Percentiles rank a stretch among this genome's conserved stretches.
Conservation (phyloP, 140 eudicot species). For the Anethum foeniculum region DNA sequence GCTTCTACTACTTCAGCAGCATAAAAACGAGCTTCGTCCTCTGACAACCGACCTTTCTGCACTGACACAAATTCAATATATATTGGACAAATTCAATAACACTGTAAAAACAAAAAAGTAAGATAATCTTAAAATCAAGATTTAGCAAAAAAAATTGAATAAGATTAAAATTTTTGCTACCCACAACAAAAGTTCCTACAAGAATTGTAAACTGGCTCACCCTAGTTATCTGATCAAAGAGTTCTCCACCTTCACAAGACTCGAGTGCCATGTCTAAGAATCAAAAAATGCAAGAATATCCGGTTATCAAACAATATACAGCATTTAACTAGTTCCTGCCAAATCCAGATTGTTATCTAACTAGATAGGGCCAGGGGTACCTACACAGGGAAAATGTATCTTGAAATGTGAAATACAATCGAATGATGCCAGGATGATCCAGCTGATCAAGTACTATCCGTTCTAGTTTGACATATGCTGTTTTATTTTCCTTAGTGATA, state of each 20-base stretch:
- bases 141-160: background rate
- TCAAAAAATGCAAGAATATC: conserved; percentile 12
- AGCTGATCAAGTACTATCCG: conserved; percentile 92
- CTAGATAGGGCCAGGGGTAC: conserved; percentile 24
- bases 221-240: conserved; percentile 96
- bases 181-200: background rate
- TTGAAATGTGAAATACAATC: conserved; percentile 84
- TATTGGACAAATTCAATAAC: conserved; percentile 15
- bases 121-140: background rate
- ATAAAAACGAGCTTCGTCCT: conserved; percentile 91
- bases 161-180: background rate
- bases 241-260: conserved; percentile 98
- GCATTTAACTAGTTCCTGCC: conserved; percentile 4
- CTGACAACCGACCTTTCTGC: conserved; percentile 94
- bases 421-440: conserved; percentile 88
- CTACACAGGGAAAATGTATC: conserved; percentile 83
- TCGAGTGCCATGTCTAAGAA: conserved; percentile 92
- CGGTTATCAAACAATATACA: conserved; percentile 16
- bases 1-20: conserved; percentile 98
- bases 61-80: conserved; percentile 24
- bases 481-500: conserved; percentile 95
- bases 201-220: conserved; percentile 33
- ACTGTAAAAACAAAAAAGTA: background rate
- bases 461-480: conserved; percentile 94
- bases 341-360: conserved; percentile 9